Conservation (phyloP, 176 grass and related monocot species). For the Stipa capillata region DNA sequence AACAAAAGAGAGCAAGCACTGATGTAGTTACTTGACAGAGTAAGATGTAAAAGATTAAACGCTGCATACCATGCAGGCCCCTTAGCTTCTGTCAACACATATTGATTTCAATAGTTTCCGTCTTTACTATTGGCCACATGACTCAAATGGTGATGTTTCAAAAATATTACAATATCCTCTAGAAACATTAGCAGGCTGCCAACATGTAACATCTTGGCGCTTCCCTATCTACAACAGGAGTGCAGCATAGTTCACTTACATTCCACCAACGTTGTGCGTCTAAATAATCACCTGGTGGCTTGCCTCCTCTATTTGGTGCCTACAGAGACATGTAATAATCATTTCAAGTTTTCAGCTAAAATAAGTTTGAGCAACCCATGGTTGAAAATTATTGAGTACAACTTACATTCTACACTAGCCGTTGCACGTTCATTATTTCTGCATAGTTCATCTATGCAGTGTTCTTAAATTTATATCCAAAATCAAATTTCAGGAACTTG, state of each 20-base stretch:
- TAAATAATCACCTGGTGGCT: slow-evolving; percentile 42
- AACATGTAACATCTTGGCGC: background rate
- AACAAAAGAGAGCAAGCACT: background rate
- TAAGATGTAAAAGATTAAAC: slow-evolving; percentile 7
- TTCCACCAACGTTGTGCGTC: slow-evolving; percentile 85
- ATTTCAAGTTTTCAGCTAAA: background rate
- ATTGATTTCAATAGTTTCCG: background rate
- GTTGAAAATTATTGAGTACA: background rate
- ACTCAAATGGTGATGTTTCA: background rate
- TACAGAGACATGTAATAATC: slow-evolving; percentile 26
- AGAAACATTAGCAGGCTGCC: background rate
- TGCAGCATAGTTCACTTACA: slow-evolving; percentile 47
- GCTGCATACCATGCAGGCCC: background rate
- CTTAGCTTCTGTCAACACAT: background rate
- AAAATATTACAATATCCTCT: background rate
- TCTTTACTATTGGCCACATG: background rate
- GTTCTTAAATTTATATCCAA: background rate
- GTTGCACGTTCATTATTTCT: background rate
- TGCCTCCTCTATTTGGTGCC: slow-evolving; percentile 66
- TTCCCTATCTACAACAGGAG: background rate
- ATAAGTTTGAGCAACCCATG: background rate
- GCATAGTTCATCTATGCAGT: background rate
- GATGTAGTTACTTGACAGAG: background rate
- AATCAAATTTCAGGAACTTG: background rate
- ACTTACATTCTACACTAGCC: background rate